These are phyloP conservation scores for Diaporthe capsici DNA, from an alignment of 2,329 filamentous ascomycete species.

Conservation along the genomic window DNA sequence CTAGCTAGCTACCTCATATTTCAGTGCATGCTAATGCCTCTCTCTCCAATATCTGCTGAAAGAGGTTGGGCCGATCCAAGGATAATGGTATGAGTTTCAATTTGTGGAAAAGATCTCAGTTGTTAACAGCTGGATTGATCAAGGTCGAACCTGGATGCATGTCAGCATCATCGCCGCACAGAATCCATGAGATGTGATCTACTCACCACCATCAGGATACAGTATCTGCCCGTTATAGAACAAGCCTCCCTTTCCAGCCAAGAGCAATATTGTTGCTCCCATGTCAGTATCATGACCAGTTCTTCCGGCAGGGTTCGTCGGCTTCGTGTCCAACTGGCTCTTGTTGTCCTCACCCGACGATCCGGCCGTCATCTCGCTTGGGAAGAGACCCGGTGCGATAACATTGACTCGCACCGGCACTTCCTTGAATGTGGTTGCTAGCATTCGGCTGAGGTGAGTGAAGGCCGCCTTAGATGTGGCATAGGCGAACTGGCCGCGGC, in stretches of 20 bases:
- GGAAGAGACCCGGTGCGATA: conserved; percentile 66
- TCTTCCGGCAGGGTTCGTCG: conserved; percentile 59
- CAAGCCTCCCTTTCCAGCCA: conserved; percentile 63
- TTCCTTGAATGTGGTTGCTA: conserved; percentile 60
- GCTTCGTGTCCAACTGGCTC: conserved; percentile 55
- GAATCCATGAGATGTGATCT: background rate
- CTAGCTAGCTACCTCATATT: too few relatives aligned
- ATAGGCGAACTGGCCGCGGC: conserved; percentile 66
- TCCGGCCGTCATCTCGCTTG: conserved; percentile 62
- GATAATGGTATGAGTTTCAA: too few relatives aligned
- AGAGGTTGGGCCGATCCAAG: background rate
- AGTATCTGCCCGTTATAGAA: conserved; percentile 69
- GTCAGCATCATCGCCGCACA: background rate
- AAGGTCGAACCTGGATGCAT: conserved; percentile 26
- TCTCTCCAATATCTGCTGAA: too few relatives aligned
- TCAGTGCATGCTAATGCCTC: background rate
- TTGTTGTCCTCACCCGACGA: conserved; percentile 61
- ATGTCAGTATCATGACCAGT: conserved; percentile 63
- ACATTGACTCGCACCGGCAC: conserved; percentile 70
- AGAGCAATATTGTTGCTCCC: conserved; percentile 64
- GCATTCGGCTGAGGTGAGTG: conserved; percentile 60
- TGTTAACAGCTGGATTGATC: conserved; percentile 32
- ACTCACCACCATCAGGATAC: conserved; percentile 61
- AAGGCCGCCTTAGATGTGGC: conserved; percentile 63
- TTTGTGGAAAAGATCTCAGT: background rate